Percentiles rank a stretch among this genome's conserved stretches.
Evolutionary conservation across 208 protist genomes (phyloP).

Genomic region (Herpetomonas muscarum): DNA sequence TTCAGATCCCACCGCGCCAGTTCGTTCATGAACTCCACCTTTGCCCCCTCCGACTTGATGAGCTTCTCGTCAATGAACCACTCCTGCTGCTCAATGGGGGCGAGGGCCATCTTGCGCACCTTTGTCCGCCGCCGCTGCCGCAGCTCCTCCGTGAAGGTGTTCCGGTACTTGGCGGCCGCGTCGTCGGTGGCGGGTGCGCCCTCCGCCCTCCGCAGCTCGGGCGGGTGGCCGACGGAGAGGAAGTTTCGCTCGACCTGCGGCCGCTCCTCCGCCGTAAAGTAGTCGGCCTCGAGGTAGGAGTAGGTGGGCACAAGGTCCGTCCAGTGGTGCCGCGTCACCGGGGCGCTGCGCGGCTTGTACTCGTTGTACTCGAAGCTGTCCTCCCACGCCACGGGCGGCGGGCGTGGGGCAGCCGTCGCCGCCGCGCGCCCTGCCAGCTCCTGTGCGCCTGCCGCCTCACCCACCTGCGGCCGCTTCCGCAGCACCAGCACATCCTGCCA

Average conservation of each 20-base stretch:
- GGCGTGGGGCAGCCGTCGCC: background rate
- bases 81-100: slow-evolving; percentile 64
- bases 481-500: slow-evolving; percentile 65
- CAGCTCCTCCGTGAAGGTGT: slow-evolving; percentile 62
- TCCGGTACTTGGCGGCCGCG: slow-evolving; percentile 21
- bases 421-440: background rate
- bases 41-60: slow-evolving; percentile 57
- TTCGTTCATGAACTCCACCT: slow-evolving; percentile 79
- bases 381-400: slow-evolving; percentile 34
- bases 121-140: slow-evolving; percentile 38
- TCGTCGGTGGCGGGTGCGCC: slow-evolving; percentile 2
- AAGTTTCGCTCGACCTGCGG: slow-evolving; percentile 33
- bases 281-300: slow-evolving; percentile 70
- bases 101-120: slow-evolving; percentile 64
- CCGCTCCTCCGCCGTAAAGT: slow-evolving; percentile 26
- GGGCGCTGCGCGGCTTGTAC: slow-evolving; percentile 54
- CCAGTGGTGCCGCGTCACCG: slow-evolving; percentile 62
- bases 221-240: slow-evolving; percentile 56
- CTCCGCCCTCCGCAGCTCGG: slow-evolving; percentile 1
- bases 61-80: slow-evolving; percentile 87
- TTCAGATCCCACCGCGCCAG: slow-evolving; percentile 68
- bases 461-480: slow-evolving; percentile 19
- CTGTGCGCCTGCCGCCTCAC: slow-evolving; percentile 3
- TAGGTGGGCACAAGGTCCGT: slow-evolving; percentile 66
- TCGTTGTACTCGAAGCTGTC: slow-evolving; percentile 82